phyloP scores from a whole-genome alignment of 495 filamentous ascomycete genomes.

The Hypoxylon rickii region DNA sequence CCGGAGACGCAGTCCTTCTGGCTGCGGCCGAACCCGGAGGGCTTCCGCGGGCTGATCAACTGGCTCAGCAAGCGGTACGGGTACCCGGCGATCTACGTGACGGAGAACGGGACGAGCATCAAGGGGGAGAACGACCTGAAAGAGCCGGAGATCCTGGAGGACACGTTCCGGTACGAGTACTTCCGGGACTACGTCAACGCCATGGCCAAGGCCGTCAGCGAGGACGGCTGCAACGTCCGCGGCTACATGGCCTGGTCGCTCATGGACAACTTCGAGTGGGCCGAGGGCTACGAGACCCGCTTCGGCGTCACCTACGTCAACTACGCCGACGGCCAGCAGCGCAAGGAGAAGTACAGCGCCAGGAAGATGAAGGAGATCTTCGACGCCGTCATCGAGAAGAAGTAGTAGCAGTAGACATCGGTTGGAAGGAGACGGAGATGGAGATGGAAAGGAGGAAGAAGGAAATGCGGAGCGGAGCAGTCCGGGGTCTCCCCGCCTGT shows the following conservation, averaged over 20 bases:
- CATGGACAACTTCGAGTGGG: slow-evolving; percentile 74
- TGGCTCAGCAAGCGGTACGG: slow-evolving; percentile 80
- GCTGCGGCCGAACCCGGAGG: slow-evolving; percentile 70
- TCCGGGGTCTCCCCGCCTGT: not conserved
- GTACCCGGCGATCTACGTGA: slow-evolving; percentile 77
- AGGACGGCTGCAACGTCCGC: slow-evolving; percentile 72
- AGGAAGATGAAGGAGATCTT: slow-evolving; percentile 68
- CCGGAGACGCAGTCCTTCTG: slow-evolving; percentile 77
- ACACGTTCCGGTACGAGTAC: slow-evolving; percentile 76
- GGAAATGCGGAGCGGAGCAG: not conserved
- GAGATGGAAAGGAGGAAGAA: not conserved
- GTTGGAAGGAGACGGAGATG: not conserved
- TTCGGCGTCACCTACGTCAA: slow-evolving; percentile 81
- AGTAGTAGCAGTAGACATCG: not conserved
- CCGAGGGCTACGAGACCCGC: slow-evolving; percentile 82
- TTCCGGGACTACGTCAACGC: slow-evolving; percentile 74
- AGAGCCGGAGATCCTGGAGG: slow-evolving; percentile 68
- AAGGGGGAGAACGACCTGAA: slow-evolving; percentile 78
- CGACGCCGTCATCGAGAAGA: slow-evolving; percentile 57
- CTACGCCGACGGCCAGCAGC: slow-evolving; percentile 73
- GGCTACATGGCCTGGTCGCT: slow-evolving; percentile 83
- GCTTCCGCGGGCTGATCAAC: slow-evolving; percentile 75
- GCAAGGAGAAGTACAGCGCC: slow-evolving; percentile 79
- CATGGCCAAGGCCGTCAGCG: slow-evolving; percentile 66
- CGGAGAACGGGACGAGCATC: slow-evolving; percentile 79